A percentile compares a stretch with the other conserved stretches of the same genome.
These are phyloP conservation scores for Fusarium sp. DNA, from an alignment of 2,329 filamentous ascomycete species.

Conservation along the genomic window DNA sequence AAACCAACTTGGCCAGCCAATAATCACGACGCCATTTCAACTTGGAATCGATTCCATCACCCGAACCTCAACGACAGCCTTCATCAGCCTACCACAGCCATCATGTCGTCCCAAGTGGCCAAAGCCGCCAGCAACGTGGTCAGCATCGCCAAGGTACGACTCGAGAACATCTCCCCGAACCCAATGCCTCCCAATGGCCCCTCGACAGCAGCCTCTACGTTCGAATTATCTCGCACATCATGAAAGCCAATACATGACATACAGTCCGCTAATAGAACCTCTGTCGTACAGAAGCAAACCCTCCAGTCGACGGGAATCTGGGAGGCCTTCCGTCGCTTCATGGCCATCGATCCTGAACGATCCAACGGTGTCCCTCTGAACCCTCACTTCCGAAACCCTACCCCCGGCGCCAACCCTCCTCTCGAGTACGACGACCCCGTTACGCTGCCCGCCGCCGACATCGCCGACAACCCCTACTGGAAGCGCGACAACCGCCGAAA, in stretches of 20 bases:
- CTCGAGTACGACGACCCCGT: constrained; percentile 55
- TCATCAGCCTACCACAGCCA: constrained; percentile 48
- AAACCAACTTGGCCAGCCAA: constrained; percentile 41
- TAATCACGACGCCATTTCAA: constrained; percentile 47
- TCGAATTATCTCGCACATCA: constrained; percentile 34
- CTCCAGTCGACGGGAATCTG: constrained; percentile 90
- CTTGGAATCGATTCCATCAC: constrained; percentile 45
- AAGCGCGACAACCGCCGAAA: constrained; percentile 88
- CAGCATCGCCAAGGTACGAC: constrained; percentile 68
- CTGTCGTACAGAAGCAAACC: constrained; percentile 84
- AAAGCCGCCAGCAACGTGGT: constrained; percentile 67
- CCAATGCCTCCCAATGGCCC: constrained; percentile 39
- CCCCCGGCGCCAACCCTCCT: constrained; percentile 60
- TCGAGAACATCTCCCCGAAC: not conserved
- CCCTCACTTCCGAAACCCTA: constrained; percentile 88
- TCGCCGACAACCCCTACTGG: constrained; percentile 70
- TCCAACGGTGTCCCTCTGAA: constrained; percentile 94
- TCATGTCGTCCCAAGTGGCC: constrained; percentile 71
- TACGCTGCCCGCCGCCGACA: constrained; percentile 68
- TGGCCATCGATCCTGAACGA: constrained; percentile 87
- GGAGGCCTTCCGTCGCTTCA: constrained; percentile 80
- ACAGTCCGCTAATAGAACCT: constrained; percentile 37
- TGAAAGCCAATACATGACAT: constrained; percentile 5
- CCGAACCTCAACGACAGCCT: constrained; percentile 43
- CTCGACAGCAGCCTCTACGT: constrained; percentile 9